Evolutionary conservation across 2,329 filamentous ascomycete species (phyloP).

Genomic region (Emmonsiellopsis sp.): DNA sequence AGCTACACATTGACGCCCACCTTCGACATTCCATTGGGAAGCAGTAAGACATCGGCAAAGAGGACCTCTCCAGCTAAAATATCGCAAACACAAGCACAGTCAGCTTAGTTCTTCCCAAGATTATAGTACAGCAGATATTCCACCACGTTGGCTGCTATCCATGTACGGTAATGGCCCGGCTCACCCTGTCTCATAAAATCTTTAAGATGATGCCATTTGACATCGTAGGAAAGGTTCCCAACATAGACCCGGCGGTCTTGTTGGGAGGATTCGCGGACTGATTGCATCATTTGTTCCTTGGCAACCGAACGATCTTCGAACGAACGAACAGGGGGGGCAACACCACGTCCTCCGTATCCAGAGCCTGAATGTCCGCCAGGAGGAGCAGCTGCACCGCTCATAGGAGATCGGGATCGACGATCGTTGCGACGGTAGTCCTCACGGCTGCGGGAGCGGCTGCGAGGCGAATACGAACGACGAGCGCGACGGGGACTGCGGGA

Average conservation of each 20-base stretch:
- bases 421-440: slow-evolving; percentile 67
- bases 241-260: slow-evolving; percentile 99
- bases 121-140: slow-evolving; percentile 10
- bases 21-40: slow-evolving; percentile 99
- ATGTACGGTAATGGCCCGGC: slow-evolving; percentile 25
- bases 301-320: slow-evolving; percentile 75
- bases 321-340: slow-evolving; percentile 57
- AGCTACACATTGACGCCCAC: slow-evolving; percentile 91
- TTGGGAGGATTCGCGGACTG: slow-evolving; percentile 85
- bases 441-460: slow-evolving; percentile 68
- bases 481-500: slow-evolving; percentile 73
- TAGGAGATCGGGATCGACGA: slow-evolving; percentile 75
- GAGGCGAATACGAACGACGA: slow-evolving; percentile 69
- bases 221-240: slow-evolving; percentile 97
- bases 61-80: slow-evolving; percentile 88
- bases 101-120: slow-evolving; percentile 16
- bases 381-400: slow-evolving; percentile 61
- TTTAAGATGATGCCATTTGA: slow-evolving; percentile 99
- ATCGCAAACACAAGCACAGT: slow-evolving; percentile 22
- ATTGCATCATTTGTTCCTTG: slow-evolving; percentile 94
- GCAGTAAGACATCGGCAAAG: slow-evolving; percentile 97
- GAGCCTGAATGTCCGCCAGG: slow-evolving; percentile 61
- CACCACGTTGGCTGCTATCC: slow-evolving; percentile 1
- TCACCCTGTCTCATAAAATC: slow-evolving; percentile 99
- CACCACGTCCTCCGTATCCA: slow-evolving; percentile 48